Evolutionary conservation across 305 asterid species (phyloP), one percentile per base, ranked within the genome.

Genomic region (Salvia sclarea): DNA sequence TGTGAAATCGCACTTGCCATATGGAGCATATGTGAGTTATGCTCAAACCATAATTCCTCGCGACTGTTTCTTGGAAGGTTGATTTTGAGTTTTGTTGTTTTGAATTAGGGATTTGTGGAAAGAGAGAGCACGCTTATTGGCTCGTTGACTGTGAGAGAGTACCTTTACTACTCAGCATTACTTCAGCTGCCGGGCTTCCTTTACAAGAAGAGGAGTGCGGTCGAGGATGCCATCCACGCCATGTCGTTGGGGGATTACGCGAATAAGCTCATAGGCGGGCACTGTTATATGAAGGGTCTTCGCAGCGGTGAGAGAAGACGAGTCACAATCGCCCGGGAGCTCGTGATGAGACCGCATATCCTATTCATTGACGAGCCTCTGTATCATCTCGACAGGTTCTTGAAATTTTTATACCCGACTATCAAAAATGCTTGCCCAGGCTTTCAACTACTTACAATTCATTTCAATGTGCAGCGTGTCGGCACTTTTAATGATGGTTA

Each of bases 401-500:
- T 64, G 72, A 57, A 47, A 24, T 33, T 41, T 48, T 38, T 48
- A 28, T 8, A 43, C 25, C 45, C 11, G 40, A 61, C 61, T 40
- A 56, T 43, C 18, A 64, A 57, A 47, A 3, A 9, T 45, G 14
- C 61, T 16, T 38, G 30, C 2, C 37, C 35, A n/a, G 14, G 22
- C 66, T 62, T 60, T 57, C 47, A 31, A 61, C 37, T 45, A 57
- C 72, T 78, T 7, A 76, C 45, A 8, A 13, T 53, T 28, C 57
- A 17, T 71, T 61, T 24, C 25, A 68, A 21, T 66, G 57, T 59
- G 66, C 86, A 95, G 99, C 55, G 98, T 95, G 52, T 91, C 99
- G 56, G 97, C 99, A 37, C 95, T 95, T 55, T 81, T 95, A 45
- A 89, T 95, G 99, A 95, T 95, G 99, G 99, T 95, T 43, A 95